These are phyloP conservation scores for Brassica nigra DNA, from an alignment of 345 rosid species.

Conservation along the genomic window DNA sequence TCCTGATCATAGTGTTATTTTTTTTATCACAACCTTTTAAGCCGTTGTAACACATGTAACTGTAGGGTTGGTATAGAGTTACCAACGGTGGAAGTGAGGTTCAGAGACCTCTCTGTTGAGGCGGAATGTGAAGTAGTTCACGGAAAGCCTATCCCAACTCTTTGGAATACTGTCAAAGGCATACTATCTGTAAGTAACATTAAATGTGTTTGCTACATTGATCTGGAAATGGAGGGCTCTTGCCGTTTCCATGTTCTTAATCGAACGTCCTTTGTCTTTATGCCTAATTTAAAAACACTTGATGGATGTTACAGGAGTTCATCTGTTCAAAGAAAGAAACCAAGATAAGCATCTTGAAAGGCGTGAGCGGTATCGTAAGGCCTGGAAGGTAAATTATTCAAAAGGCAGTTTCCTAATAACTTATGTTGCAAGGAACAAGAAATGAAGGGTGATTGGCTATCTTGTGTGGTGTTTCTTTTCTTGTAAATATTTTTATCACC, in stretches of 20 bases:
- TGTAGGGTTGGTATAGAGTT: constrained; percentile 49
- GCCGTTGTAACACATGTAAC: not conserved
- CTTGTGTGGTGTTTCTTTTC: not conserved
- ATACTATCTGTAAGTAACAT: constrained; percentile 32
- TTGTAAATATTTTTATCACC: not conserved
- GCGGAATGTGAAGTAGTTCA: constrained; percentile 46
- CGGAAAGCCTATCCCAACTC: constrained; percentile 54
- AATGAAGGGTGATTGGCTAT: not conserved
- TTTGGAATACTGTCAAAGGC: constrained; percentile 45
- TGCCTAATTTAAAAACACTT: not conserved
- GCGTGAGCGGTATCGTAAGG: constrained; percentile 62
- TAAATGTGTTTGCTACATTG: not conserved
- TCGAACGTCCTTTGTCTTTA: not conserved
- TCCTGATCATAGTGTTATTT: not conserved
- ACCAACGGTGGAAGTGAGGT: constrained; percentile 52
- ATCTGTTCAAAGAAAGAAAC: constrained; percentile 37
- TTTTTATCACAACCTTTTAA: not conserved
- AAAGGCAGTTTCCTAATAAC: not conserved
- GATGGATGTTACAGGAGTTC: constrained; percentile 24
- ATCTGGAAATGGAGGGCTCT: not conserved
- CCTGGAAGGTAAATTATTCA: constrained; percentile 38
- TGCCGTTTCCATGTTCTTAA: not conserved
- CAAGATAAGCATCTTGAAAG: constrained; percentile 55
- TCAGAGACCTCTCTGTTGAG: constrained; percentile 43
- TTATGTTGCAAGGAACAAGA: not conserved